Evolutionary conservation across 2,329 filamentous ascomycete genomes (phyloP).

Genomic region (Thermothelomyces thermophilus): DNA sequence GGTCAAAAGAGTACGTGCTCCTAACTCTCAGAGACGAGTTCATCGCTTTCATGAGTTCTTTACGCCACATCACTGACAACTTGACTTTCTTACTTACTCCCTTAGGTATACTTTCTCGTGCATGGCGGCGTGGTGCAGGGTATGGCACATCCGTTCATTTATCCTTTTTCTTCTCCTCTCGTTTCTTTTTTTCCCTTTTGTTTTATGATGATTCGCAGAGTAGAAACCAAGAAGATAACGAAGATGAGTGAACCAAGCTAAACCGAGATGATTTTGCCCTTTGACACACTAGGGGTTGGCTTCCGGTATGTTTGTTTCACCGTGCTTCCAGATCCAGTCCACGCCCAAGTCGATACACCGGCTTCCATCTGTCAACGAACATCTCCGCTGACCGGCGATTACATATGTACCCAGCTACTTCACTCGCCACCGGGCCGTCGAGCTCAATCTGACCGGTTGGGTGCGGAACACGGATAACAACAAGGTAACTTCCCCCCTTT

Average conservation of each 20-base stretch:
- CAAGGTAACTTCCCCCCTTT: too few species aligned
- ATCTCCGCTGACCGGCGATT: background rate
- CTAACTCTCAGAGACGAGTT: too few species aligned
- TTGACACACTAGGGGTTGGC: conserved; percentile 41
- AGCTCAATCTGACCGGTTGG: conserved; percentile 53
- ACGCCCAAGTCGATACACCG: too few species aligned
- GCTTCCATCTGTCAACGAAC: background rate
- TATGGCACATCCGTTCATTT: conserved; percentile 29
- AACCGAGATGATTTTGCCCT: too few species aligned
- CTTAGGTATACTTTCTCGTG: conserved; percentile 52
- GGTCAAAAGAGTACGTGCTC: conserved; percentile 5
- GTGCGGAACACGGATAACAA: conserved; percentile 52
- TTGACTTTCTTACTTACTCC: background rate
- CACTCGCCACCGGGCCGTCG: conserved; percentile 44
- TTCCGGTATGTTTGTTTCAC: conserved; percentile 44
- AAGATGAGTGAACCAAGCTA: too few species aligned
- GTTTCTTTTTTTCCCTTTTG: too few species aligned
- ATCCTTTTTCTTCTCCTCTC: too few species aligned
- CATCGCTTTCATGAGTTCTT: too few species aligned
- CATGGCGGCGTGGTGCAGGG: conserved; percentile 66
- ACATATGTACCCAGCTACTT: conserved; percentile 49
- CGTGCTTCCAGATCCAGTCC: background rate
- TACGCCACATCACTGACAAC: background rate
- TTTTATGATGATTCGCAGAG: too few species aligned
- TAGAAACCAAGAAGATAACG: too few species aligned